phyloP scores from a whole-genome alignment of 257 asterid species.

The Rehmannia glutinosa region DNA sequence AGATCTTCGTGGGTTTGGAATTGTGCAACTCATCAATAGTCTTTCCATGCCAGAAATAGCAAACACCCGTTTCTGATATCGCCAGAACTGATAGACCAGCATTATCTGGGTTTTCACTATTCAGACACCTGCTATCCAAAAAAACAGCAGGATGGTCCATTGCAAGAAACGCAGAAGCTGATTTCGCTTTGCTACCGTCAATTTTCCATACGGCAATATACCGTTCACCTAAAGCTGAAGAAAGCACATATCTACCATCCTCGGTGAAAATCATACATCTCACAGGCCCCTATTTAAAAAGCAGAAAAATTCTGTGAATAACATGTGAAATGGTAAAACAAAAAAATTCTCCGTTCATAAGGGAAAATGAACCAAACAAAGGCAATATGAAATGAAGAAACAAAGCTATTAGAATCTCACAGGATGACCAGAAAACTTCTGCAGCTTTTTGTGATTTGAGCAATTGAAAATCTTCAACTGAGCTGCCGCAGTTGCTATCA shows the following conservation, averaged over 20 bases:
- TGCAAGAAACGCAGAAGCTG: slow-evolving; percentile 58
- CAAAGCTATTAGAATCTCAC: slow-evolving; percentile 44
- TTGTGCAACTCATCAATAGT: slow-evolving; percentile 54
- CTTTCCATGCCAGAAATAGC: slow-evolving; percentile 86
- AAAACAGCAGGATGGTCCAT: slow-evolving; percentile 93
- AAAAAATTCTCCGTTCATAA: too few relatives aligned
- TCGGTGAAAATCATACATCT: slow-evolving; percentile 84
- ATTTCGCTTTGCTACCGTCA: slow-evolving; percentile 64
- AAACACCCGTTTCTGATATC: slow-evolving; percentile 78
- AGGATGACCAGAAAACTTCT: slow-evolving; percentile 93
- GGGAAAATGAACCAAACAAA: too few relatives aligned
- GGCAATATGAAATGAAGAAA: slow-evolving; percentile 2
- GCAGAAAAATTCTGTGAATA: slow-evolving; percentile 2
- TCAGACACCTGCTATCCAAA: slow-evolving; percentile 52
- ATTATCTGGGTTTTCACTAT: slow-evolving; percentile 35
- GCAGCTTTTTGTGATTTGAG: slow-evolving; percentile 63
- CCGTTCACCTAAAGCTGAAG: slow-evolving; percentile 78
- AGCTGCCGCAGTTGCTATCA: slow-evolving; percentile 75
- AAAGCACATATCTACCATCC: slow-evolving; percentile 67
- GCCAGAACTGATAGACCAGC: slow-evolving; percentile 68
- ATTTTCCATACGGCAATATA: slow-evolving; percentile 77
- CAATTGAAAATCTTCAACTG: slow-evolving; percentile 68
- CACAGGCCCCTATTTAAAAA: slow-evolving; percentile 62
- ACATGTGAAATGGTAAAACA: background rate
- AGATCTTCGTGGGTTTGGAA: slow-evolving; percentile 70